Base-by-base conservation (phyloP, 306 rosid species). In the Lathyrus oleraceus region DNA sequence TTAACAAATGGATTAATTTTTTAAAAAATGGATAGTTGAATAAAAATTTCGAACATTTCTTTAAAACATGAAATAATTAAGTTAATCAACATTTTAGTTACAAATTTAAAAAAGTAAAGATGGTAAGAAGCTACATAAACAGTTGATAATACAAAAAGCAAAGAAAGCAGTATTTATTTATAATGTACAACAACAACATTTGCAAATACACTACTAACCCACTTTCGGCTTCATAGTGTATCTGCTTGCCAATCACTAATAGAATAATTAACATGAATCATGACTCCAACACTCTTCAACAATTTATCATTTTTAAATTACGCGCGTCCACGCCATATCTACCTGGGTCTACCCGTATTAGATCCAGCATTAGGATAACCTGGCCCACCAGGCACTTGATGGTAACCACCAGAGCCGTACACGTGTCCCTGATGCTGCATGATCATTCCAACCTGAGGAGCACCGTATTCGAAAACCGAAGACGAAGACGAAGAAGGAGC, bases 271-370 rank as follows among this genome's bases (percentile, higher is more conserved):
- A 8, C 10, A 20, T 52, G 20, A 52, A 56, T 56, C 5, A 56
- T 23, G 17, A 56, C 16, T 25, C 16, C 19, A 25, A 56, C 10
- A 54, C 61, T 23, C 61, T 54, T 52, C 57, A 47, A 3, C n/a
- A n/a, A n/a, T n/a, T n/a, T 17, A 15, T 25, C 4, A 9, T 40
- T 40, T 39, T 39, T 39, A 39, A 39, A 39, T 8, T 39, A 9
- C 4, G 7, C 28, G 21, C 10, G 39, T 75, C 58, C 58, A 42
- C 59, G 53, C 36, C 63, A 56, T 2, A 14, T 8, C 60, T 58
- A 78, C 70, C 82, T 61, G 71, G 82, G 82, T 19, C 83, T 68
- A 70, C 90, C 81, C 47, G 84, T 63, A 71, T 75, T 80, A 30
- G 82, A 78, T 16, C 86, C 81, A 13, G 76, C 73, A 75, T 79